A percentile compares a stretch with the other conserved stretches of the same genome.
Conservation (phyloP, 257 asterid genomes). For the Solanum phureja region DNA sequence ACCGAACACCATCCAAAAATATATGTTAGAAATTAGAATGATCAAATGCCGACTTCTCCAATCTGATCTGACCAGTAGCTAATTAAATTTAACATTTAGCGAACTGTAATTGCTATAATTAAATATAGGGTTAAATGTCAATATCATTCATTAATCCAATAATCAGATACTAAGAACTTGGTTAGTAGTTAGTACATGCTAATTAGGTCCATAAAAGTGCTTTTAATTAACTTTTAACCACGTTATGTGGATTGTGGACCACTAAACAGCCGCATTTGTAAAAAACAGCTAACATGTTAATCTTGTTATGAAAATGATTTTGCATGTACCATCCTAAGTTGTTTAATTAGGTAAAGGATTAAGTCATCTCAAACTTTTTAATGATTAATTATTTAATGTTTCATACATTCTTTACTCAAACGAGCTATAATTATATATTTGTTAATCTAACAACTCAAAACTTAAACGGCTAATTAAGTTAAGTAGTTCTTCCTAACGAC, state of each 20-base stretch:
- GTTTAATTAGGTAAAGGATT: neutral
- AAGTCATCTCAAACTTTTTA: neutral
- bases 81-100: neutral
- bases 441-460: neutral
- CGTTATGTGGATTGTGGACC: constrained; percentile 6
- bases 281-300: constrained; percentile 4
- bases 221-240: neutral
- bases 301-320: neutral
- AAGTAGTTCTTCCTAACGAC: neutral
- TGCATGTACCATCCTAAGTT: neutral
- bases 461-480: neutral
- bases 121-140: neutral
- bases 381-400: neutral
- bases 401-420: neutral
- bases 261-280: neutral
- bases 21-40: neutral
- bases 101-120: neutral
- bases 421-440: neutral
- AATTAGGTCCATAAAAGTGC: neutral
- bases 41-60: neutral
- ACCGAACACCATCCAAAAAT: neutral
- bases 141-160: neutral
- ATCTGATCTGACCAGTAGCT: neutral
- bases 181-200: neutral
- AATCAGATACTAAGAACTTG: neutral